Percentiles rank a stretch among this genome's conserved stretches.
phyloP scores from a whole-genome alignment of 768 basidiomycete species.

The Leccinum sublutescens region DNA sequence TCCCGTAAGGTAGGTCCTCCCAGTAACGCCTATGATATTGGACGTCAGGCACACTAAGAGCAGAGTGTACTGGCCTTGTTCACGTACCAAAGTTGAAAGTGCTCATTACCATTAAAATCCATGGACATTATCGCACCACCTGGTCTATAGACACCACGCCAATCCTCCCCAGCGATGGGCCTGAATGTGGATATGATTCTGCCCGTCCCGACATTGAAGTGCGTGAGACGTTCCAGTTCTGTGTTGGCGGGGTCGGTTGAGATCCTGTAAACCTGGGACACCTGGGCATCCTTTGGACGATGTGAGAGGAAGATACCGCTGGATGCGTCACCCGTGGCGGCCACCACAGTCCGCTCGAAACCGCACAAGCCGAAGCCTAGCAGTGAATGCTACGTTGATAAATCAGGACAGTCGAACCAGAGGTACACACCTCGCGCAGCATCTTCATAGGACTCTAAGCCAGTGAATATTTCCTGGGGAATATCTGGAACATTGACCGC shows the following conservation, averaged over 20 bases:
- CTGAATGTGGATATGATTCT: constrained; percentile 34
- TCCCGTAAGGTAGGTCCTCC: constrained; percentile 34
- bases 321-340: constrained; percentile 6
- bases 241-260: constrained; percentile 25
- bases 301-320: constrained; percentile 36
- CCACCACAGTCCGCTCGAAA: constrained; percentile 26
- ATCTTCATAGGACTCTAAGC: constrained; percentile 40
- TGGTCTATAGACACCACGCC: constrained; percentile 37
- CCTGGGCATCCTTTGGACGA: constrained; percentile 39
- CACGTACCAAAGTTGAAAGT: constrained; percentile 41
- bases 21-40: constrained; percentile 38
- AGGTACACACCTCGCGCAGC: constrained; percentile 31
- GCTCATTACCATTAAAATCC: constrained; percentile 42
- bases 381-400: background rate
- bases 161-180: constrained; percentile 39
- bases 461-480: constrained; percentile 34
- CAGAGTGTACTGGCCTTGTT: background rate
- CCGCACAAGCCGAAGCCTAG: constrained; percentile 29
- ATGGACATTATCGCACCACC: constrained; percentile 39
- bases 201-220: constrained; percentile 41
- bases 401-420: background rate
- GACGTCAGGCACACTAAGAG: background rate
- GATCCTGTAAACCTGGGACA: constrained; percentile 38
- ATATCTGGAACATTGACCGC: constrained; percentile 35
- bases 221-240: constrained; percentile 36